Conservation (phyloP, 192 early-diverging fungal genomes). For the Pilobolus umbonatus region DNA sequence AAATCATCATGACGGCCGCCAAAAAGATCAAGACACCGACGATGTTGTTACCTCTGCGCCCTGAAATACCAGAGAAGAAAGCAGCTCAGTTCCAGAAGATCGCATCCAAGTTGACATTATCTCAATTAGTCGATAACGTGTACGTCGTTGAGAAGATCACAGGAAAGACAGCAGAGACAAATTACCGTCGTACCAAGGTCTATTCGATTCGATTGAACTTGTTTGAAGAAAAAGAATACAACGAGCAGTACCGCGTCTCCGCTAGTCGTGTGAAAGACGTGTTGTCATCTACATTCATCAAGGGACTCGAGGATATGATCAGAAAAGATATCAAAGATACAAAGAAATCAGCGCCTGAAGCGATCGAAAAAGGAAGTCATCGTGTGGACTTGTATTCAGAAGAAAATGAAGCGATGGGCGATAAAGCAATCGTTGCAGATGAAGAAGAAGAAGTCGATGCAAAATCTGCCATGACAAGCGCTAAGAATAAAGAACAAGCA, state of each 20-base stretch:
- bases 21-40: constrained; percentile 94
- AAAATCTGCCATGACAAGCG: constrained; percentile 55
- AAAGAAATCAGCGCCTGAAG: constrained; percentile 34
- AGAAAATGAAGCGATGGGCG: constrained; percentile 32
- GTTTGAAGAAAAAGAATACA: constrained; percentile 77
- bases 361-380: constrained; percentile 33
- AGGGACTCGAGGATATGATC: constrained; percentile 69
- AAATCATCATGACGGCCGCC: constrained; percentile 99
- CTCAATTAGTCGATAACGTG: constrained; percentile 84
- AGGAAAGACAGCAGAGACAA: constrained; percentile 38
- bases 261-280: constrained; percentile 63
- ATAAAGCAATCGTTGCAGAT: constrained; percentile 33
- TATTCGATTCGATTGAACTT: constrained; percentile 80
- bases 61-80: constrained; percentile 72
- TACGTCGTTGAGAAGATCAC: constrained; percentile 74
- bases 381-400: constrained; percentile 36
- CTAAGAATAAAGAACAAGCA: constrained; percentile 59
- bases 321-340: constrained; percentile 68
- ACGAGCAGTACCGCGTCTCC: constrained; percentile 69
- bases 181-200: constrained; percentile 61
- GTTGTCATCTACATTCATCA: constrained; percentile 72
- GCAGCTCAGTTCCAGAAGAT: constrained; percentile 61
- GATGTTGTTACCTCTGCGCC: constrained; percentile 84
- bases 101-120: constrained; percentile 70
- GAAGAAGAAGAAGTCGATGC: constrained; percentile 68